phyloP scores from a whole-genome alignment of 345 rosid genomes.

The Eucalyptus rudis region DNA sequence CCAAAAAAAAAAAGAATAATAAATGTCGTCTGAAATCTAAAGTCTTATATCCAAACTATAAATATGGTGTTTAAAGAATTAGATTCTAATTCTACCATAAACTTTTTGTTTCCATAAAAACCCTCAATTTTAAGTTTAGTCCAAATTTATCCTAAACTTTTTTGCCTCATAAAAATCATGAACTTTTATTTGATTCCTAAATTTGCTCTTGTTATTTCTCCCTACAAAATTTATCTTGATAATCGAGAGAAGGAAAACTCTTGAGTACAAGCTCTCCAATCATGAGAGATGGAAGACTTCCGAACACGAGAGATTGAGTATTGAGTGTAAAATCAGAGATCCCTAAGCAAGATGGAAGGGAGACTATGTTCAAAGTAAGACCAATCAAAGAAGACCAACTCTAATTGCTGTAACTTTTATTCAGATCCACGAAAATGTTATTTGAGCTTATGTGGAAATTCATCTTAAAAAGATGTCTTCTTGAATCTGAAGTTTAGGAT shows the following conservation, averaged over 20 bases:
- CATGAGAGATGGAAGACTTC: background rate
- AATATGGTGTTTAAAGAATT: background rate
- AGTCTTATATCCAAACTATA: background rate
- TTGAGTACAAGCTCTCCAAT: background rate
- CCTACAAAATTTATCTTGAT: background rate
- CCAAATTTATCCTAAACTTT: background rate
- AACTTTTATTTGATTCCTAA: background rate
- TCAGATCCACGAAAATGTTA: fast-evolving
- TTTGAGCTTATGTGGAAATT: background rate
- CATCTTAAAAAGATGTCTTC: background rate
- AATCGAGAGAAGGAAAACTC: background rate
- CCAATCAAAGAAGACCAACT: background rate
- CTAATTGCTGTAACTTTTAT: background rate
- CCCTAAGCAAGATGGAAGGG: background rate
- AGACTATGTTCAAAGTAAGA: background rate
- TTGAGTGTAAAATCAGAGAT: too few relatives aligned
- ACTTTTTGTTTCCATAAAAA: too few relatives aligned
- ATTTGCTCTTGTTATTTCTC: background rate
- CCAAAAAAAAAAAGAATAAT: background rate
- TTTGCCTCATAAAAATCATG: too few relatives aligned
- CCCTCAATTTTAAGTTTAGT: background rate
- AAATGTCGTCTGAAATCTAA: background rate
- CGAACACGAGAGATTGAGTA: fast-evolving
- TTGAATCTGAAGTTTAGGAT: background rate
- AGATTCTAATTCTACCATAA: background rate